Conservation (phyloP, 805 yeast species). For the Wickerhamiella qilinensis region DNA sequence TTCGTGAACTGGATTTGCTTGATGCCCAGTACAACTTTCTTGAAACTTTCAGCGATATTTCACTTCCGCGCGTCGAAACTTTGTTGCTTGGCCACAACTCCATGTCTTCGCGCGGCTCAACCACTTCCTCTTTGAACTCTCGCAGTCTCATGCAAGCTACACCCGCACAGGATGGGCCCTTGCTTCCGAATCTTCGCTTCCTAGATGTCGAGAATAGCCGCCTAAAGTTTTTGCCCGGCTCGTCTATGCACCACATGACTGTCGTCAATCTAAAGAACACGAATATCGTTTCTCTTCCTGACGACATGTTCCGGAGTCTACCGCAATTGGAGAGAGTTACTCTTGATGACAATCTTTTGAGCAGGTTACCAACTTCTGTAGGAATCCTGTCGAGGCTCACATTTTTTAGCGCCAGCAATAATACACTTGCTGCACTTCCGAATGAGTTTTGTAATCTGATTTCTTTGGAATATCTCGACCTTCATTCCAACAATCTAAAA, state of each 20-base stretch:
- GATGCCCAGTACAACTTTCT: constrained; percentile 49
- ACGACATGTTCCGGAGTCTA: constrained; percentile 42
- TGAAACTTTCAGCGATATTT: constrained; percentile 25
- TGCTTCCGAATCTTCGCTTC: constrained; percentile 17
- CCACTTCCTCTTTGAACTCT: neutral
- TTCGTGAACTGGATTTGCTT: constrained; percentile 48
- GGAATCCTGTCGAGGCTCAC: constrained; percentile 41
- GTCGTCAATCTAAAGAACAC: constrained; percentile 69
- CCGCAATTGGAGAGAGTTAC: constrained; percentile 56
- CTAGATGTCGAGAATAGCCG: constrained; percentile 25
- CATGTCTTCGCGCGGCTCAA: neutral
- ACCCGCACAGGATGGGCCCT: neutral
- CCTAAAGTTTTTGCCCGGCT: constrained; percentile 30
- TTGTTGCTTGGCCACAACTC: constrained; percentile 16
- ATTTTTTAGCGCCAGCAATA: constrained; percentile 53
- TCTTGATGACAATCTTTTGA: constrained; percentile 69
- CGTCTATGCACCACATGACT: constrained; percentile 42
- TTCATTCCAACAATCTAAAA: constrained; percentile 73
- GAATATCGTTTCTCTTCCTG: constrained; percentile 57
- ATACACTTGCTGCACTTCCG: constrained; percentile 62
- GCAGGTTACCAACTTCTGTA: constrained; percentile 55
- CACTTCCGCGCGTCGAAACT: constrained; percentile 13
- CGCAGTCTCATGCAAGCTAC: neutral
- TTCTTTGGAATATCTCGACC: constrained; percentile 49
- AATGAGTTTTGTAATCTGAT: constrained; percentile 41